Evolutionary conservation across 2,329 filamentous ascomycete genomes (phyloP).

Genomic region (Akanthomyces uredinophilus): DNA sequence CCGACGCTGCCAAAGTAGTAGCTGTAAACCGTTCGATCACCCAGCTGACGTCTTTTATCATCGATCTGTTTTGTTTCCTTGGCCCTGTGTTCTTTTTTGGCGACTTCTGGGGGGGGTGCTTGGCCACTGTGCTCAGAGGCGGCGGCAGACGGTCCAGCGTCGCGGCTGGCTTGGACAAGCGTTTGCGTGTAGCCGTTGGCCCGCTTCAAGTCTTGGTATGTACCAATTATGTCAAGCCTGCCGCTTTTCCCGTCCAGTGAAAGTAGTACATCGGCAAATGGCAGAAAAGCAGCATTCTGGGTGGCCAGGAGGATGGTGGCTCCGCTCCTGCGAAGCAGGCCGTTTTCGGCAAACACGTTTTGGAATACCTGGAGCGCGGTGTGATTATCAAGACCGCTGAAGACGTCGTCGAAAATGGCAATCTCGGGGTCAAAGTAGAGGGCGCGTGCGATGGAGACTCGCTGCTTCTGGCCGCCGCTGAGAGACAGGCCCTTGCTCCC

Average conservation of each 20-base stretch:
- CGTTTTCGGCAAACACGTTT: constrained; percentile 24
- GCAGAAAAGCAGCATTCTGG: constrained; percentile 29
- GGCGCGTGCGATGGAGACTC: constrained; percentile 15
- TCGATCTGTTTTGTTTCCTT: not conserved
- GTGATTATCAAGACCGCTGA: constrained; percentile 26
- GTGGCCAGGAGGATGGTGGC: constrained; percentile 35
- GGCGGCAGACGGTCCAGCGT: not conserved
- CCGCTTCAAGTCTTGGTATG: constrained; percentile 18
- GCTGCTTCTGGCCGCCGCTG: constrained; percentile 29
- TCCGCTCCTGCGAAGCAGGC: constrained; percentile 24
- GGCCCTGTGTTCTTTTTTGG: constrained; percentile 23
- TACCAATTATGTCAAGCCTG: constrained; percentile 28
- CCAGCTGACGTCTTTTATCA: constrained; percentile 25
- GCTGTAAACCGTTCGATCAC: constrained; percentile 24
- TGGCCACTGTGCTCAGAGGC: not conserved
- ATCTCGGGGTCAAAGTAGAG: not conserved
- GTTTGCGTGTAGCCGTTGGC: not conserved
- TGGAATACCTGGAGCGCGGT: constrained; percentile 30
- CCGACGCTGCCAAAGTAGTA: constrained; percentile 29
- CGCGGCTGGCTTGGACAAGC: not conserved
- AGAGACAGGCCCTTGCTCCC: constrained; percentile 29
- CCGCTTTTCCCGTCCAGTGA: constrained; percentile 17
- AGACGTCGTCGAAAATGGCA: constrained; percentile 7
- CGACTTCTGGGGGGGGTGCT: not conserved
- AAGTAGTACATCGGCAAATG: constrained; percentile 21